Base-by-base conservation (phyloP, 768 basidiomycete species). In the Sporobolomyces pararoseus region DNA sequence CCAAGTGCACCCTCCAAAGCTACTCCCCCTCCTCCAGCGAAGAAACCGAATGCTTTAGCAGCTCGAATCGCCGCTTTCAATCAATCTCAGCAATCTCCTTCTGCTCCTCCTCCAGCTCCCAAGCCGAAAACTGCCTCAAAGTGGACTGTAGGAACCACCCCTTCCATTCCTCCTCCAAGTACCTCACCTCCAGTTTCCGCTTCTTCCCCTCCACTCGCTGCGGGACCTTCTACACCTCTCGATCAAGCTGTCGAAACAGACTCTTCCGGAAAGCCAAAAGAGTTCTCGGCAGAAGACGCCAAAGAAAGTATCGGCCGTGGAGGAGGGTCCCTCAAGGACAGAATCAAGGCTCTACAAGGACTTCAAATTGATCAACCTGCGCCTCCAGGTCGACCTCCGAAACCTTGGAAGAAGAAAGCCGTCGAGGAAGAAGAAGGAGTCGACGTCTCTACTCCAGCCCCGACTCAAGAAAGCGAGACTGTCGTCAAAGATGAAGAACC, bases 261-360 rank as follows among this genome's bases (percentile, higher is more conserved):
- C 31, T 66, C 72, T 31, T 46, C 32, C 42, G 69, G 34, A n/a
- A 32, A 29, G 61, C 72, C 27, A 50, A 65, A 39, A 63, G 66
- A 14, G 51, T 76, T 81, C 69, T 80, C 80, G 29, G 90, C 90
- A 7, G 85, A 86, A 34, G 94, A 97, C 82, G 93, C 93, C 27
- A 87, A 89, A 79, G 89, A 88, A 76, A 89, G 88, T 76, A 94
- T 95, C 79, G 85, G 84, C 7, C 86, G 86, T 65, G 82, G 81
- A 13, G 88, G 86, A 7, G 90, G 89, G 5, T 42, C 34, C 65
- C 80, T 98, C 74, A 93, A 88, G 81, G 95, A 96, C 68, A 86
- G 95, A 44, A 96, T 98, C 92, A 92, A 92, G 35, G 91, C 92
- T 4, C 81, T 97, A 44, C 89, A 92, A 78, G 90, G 89, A 21